Evolutionary conservation across 2,329 filamentous ascomycete species (phyloP), one percentile per base, ranked within the genome.

Genomic region (Fusarium continuum): DNA sequence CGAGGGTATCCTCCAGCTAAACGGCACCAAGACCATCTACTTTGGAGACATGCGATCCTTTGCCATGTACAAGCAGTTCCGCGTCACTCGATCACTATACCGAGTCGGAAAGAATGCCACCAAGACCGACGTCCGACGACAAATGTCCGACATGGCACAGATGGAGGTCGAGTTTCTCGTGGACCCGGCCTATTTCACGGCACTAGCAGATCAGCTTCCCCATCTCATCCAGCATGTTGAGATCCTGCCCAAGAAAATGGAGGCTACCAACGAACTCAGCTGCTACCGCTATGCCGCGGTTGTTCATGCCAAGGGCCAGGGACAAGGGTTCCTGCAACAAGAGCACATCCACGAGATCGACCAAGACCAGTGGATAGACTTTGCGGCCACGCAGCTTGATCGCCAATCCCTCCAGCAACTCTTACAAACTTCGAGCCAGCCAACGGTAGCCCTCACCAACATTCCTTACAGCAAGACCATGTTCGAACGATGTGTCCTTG

Each of bases 391-490:
- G 9, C 35, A 29, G 2, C 32, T 54, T 8, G 31, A 34, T 4
- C n/a, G n/a, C n/a, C n/a, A n/a, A n/a, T n/a, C n/a, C n/a, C n/a
- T n/a, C 20, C 69, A 14, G 28, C 68, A 45, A n/a, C n/a, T n/a
- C n/a, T n/a, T n/a, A n/a, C n/a, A n/a, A n/a, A n/a, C n/a, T n/a
- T n/a, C n/a, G 29, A 32, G 4, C 10, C 6, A 17, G 10, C 6
- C 28, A 22, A 34, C 40, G 22, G 0, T 34, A 47, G 16, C 41
- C 53, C 53, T 74, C 6, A 40, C 57, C 26, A 72, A 72, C 26
- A 73, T 74, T 11, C 68, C 72, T 0, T 60, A 70, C 40, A 61
- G 50, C 64, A 78, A 62, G 65, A 78, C 54, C 57, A 73, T 49
- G 51, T 74, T 72, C 2, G 70, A 74, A 53, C 47, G 65, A 44